A percentile compares a stretch with the other conserved stretches of the same genome.
phyloP scores from a whole-genome alignment of 306 rosid genomes.

The Hippophae gyantsensis region DNA sequence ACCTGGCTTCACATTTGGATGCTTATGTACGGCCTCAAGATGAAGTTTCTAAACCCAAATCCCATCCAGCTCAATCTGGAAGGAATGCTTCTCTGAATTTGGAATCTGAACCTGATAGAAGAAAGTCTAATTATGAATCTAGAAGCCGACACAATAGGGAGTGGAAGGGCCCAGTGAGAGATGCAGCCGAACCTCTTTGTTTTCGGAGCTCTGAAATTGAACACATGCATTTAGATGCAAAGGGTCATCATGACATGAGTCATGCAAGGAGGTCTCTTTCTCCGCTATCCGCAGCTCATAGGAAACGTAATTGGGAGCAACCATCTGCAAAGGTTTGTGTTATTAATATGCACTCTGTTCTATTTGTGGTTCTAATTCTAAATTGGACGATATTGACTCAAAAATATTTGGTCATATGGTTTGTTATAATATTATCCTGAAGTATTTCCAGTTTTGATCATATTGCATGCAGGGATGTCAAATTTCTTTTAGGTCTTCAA shows the following conservation, averaged over 20 bases:
- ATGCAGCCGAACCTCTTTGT: constrained; percentile 55
- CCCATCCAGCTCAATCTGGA: constrained; percentile 26
- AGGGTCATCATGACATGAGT: constrained; percentile 22
- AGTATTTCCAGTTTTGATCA: too few relatives aligned
- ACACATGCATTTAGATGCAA: constrained; percentile 30
- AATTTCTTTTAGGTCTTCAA: too few relatives aligned
- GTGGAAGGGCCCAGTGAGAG: constrained; percentile 66
- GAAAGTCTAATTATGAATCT: constrained; percentile 34
- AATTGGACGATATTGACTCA: too few relatives aligned
- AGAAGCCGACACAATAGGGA: constrained; percentile 63
- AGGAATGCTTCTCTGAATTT: constrained; percentile 27
- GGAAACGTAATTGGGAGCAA: constrained; percentile 61
- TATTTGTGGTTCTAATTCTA: too few relatives aligned
- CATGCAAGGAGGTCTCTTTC: constrained; percentile 39
- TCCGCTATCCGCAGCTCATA: constrained; percentile 34
- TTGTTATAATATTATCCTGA: too few relatives aligned
- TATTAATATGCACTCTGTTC: neutral
- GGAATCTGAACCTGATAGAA: constrained; percentile 47
- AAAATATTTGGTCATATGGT: too few relatives aligned
- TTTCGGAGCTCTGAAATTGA: constrained; percentile 48
- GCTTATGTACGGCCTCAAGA: constrained; percentile 42
- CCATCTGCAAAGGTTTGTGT: constrained; percentile 47
- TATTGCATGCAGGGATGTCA: too few relatives aligned
- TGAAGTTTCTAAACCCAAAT: constrained; percentile 39
- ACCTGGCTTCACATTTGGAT: constrained; percentile 52